Conservation (phyloP, 2,329 filamentous ascomycete genomes). For the Colletotrichum godetiae region DNA sequence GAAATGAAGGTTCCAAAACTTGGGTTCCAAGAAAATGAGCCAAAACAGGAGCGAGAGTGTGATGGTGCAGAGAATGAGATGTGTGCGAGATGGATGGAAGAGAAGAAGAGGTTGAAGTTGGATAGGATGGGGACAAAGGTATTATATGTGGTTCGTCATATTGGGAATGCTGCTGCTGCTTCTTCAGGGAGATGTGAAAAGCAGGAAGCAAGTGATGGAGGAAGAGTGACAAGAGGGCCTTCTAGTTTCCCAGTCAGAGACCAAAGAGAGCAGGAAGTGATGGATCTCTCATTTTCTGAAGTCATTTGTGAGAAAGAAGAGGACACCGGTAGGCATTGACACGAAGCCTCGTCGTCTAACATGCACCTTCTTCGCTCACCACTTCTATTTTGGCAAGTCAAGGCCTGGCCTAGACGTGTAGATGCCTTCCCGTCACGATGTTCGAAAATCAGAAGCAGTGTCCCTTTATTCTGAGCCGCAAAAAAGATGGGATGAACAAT, state of each 20-base stretch:
- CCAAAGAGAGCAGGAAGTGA: not conserved
- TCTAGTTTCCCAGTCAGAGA: not conserved
- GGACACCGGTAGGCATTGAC: not conserved
- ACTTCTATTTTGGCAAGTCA: not conserved
- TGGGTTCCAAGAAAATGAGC: slow-evolving; percentile 33
- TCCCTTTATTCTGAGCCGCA: too few relatives aligned
- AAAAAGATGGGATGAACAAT: too few relatives aligned
- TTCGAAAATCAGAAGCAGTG: too few relatives aligned
- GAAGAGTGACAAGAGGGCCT: not conserved
- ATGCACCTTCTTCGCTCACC: not conserved
- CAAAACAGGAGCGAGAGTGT: slow-evolving; percentile 34
- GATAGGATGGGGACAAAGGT: not conserved
- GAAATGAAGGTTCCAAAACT: slow-evolving; percentile 32
- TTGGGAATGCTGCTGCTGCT: not conserved
- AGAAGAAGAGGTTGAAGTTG: not conserved
- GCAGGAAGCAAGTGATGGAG: not conserved
- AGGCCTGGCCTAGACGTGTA: not conserved
- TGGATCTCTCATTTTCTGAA: not conserved
- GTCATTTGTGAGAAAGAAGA: not conserved
- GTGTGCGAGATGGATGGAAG: slow-evolving; percentile 3
- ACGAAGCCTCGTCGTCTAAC: not conserved
- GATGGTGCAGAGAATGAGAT: slow-evolving; percentile 13
- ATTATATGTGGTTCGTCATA: not conserved
- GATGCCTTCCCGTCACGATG: too few relatives aligned
- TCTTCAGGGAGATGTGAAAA: not conserved